These are phyloP conservation scores for Aspergillus arachidicola DNA, from an alignment of 2,329 filamentous ascomycete genomes.

Conservation along the genomic window DNA sequence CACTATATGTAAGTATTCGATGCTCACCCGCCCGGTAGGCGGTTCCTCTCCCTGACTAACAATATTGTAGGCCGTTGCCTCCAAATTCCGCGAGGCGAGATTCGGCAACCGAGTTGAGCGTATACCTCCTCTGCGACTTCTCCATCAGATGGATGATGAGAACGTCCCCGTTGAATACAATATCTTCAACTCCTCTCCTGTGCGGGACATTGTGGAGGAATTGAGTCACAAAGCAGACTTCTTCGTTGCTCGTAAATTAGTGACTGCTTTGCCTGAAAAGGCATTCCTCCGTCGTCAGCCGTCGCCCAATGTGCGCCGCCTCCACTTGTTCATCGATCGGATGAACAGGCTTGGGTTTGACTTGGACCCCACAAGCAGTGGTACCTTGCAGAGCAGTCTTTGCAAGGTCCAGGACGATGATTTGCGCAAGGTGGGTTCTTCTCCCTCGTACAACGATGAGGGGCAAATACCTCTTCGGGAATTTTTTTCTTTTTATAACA, in stretches of 20 bases:
- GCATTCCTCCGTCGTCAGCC: constrained; percentile 86
- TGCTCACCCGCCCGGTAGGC: neutral
- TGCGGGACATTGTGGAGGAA: constrained; percentile 93
- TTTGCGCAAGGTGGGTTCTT: constrained; percentile 69
- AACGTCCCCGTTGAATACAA: constrained; percentile 96
- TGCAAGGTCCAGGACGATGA: constrained; percentile 90
- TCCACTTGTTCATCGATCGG: constrained; percentile 87
- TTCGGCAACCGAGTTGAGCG: constrained; percentile 78
- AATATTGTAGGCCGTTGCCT: constrained; percentile 65
- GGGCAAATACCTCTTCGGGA: neutral
- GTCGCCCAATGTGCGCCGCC: constrained; percentile 80
- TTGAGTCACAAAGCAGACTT: constrained; percentile 90
- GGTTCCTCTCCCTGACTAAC: neutral
- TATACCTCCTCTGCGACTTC: constrained; percentile 81
- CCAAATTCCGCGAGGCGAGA: constrained; percentile 87
- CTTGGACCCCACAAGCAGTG: constrained; percentile 86
- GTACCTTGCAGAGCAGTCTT: constrained; percentile 87
- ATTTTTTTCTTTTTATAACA: neutral
- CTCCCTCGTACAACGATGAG: neutral
- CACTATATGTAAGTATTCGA: constrained; percentile 65
- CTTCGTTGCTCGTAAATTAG: constrained; percentile 83
- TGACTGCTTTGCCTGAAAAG: constrained; percentile 80
- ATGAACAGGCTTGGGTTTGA: constrained; percentile 91
- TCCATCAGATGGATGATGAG: constrained; percentile 95
- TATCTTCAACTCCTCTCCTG: constrained; percentile 86